A percentile compares a stretch with the other conserved stretches of the same genome.
Conservation (phyloP, 768 basidiomycete species). For the Tricholoma hemisulphureum region DNA sequence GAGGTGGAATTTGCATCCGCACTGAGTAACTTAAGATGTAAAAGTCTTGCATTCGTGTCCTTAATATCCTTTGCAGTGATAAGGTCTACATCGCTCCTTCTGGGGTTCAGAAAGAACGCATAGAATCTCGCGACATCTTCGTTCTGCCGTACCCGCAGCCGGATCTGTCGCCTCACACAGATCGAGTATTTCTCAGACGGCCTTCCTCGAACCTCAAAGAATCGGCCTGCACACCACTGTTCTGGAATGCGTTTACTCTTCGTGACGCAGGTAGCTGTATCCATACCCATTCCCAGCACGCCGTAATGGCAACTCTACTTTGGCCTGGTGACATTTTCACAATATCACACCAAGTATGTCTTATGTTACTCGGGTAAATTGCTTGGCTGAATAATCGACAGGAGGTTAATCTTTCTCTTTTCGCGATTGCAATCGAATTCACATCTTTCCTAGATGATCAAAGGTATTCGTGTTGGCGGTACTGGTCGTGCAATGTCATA, state of each 20-base stretch:
- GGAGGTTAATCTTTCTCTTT: constrained; percentile 36
- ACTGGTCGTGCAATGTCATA: constrained; percentile 76
- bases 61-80: constrained; percentile 41
- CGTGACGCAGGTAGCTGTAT: constrained; percentile 82
- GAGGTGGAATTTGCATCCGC: constrained; percentile 77
- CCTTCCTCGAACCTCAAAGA: constrained; percentile 74
- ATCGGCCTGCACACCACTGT: constrained; percentile 85
- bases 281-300: constrained; percentile 89
- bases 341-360: constrained; percentile 77
- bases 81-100: constrained; percentile 86
- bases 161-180: constrained; percentile 56
- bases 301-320: constrained; percentile 83
- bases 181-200: constrained; percentile 75
- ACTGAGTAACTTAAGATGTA: constrained; percentile 33
- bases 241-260: constrained; percentile 88
- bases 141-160: constrained; percentile 78
- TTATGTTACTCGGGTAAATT: constrained; percentile 1
- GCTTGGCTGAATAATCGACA: constrained; percentile 17
- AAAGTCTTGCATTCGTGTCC: background rate
- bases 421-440: background rate
- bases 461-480: constrained; percentile 78
- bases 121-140: constrained; percentile 80
- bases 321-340: constrained; percentile 69
- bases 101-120: constrained; percentile 89
- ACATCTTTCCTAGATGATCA: constrained; percentile 72